phyloP scores from a whole-genome alignment of 176 grass and related monocot genomes.

The Triticum dicoccoides region DNA sequence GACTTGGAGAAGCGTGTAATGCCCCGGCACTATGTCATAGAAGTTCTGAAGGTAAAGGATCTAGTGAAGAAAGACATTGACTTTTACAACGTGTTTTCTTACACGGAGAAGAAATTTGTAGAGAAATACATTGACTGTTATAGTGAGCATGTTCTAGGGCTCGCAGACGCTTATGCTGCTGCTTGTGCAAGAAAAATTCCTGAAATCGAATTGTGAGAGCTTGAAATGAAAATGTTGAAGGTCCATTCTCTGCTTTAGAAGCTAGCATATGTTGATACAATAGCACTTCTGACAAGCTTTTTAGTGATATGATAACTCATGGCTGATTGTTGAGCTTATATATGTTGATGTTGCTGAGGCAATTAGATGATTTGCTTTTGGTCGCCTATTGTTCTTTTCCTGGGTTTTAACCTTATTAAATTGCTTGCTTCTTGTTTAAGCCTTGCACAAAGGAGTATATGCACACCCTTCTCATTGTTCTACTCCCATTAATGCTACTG shows the following conservation, averaged over 20 bases:
- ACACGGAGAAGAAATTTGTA: background rate
- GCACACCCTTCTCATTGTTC: background rate
- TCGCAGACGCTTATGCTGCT: constrained; percentile 32
- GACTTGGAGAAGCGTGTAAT: constrained; percentile 34
- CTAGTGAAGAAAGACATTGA: constrained; percentile 3
- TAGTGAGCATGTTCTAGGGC: constrained; percentile 10
- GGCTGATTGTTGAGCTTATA: background rate
- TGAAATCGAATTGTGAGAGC: background rate
- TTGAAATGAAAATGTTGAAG: background rate
- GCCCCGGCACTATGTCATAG: constrained; percentile 39
- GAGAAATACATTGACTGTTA: constrained; percentile 24
- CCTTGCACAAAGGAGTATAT: background rate
- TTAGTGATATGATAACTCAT: background rate
- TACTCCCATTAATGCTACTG: background rate
- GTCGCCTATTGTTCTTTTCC: background rate
- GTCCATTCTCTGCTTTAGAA: background rate
- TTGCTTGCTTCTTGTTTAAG: background rate
- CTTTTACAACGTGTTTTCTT: background rate
- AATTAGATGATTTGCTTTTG: background rate
- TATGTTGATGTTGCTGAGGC: background rate
- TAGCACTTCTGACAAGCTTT: background rate
- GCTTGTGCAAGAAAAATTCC: background rate
- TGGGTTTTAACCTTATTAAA: background rate
- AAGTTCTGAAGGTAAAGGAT: constrained; percentile 41
- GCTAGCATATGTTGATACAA: background rate